Evolutionary conservation across 129 eudicot genomes (phyloP).

Genomic region (Flaveria robusta): DNA sequence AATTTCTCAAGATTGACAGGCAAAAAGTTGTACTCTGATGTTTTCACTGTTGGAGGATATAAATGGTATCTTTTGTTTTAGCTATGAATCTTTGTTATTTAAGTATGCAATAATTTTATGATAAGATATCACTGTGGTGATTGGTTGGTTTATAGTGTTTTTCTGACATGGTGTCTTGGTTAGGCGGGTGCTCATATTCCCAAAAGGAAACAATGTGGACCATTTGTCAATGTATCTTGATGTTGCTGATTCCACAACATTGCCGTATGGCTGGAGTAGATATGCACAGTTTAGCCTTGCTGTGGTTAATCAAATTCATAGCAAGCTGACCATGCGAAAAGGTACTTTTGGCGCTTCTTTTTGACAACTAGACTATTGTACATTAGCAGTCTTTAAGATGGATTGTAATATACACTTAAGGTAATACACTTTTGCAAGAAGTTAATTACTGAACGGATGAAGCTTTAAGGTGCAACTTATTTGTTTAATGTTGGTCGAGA

Average conservation of each 20-base stretch:
- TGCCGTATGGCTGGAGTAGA: slow-evolving; percentile 95
- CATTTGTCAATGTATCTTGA: slow-evolving; percentile 88
- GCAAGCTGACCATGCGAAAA: slow-evolving; percentile 64
- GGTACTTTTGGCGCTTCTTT: slow-evolving; percentile 43
- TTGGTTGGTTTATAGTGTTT: slow-evolving; percentile 16
- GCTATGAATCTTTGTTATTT: neutral
- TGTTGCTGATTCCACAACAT: slow-evolving; percentile 74
- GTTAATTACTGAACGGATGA: neutral
- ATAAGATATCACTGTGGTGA: neutral
- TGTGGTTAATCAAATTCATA: slow-evolving; percentile 70
- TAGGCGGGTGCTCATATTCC: slow-evolving; percentile 89
- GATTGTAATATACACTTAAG: neutral
- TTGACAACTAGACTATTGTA: slow-evolving; percentile 9
- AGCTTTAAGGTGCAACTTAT: neutral
- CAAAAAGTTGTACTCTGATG: slow-evolving; percentile 70
- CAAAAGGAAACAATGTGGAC: slow-evolving; percentile 90
- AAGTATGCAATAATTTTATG: slow-evolving; percentile 2
- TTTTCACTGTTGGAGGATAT: slow-evolving; percentile 77
- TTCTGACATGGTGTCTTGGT: slow-evolving; percentile 20
- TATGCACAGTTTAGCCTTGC: slow-evolving; percentile 83
- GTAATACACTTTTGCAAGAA: neutral
- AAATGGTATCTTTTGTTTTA: slow-evolving; percentile 63
- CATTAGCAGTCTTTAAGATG: neutral
- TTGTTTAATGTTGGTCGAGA: slow-evolving; percentile 19
- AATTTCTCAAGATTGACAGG: slow-evolving; percentile 64